Base-by-base conservation (phyloP, 1,284 basidiomycete genomes). In the Omphalotus olearius region DNA sequence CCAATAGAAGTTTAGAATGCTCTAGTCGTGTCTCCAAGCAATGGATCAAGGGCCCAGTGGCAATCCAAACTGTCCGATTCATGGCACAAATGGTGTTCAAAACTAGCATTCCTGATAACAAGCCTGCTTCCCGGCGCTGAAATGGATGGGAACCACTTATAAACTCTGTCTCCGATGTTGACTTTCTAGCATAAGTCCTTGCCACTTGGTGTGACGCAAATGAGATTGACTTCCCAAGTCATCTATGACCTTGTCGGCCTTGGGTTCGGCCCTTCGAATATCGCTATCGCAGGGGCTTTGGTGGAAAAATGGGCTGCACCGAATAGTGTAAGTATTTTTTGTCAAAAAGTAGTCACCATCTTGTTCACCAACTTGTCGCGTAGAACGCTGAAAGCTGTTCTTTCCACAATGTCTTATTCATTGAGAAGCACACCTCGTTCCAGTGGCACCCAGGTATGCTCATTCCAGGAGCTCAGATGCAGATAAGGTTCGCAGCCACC, bases 401-500 rank as follows among this genome's bases (percentile, higher is more conserved):
- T n/a, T 56, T 71, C 14, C 65, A 67, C 51, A 73, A 70, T 33
- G 64, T 69, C 14, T 66, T 77, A 45, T 82, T 82, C 63, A 67
- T 82, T 46, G 80, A 82, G 62, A 74, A 70, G 58, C 70, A 79
- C 46, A 58, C 65, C 4, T 64, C 66, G 45, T 79, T 80, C 58
- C 67, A 66, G 56, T 80, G 80, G 80, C 80, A 82, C 61, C 78
- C 80, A 47, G 76, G 75, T 28, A 79, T 82, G 78, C 70, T 82
- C 37, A 66, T 83, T 17, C 76, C 78, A 30, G 77, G 75, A 36
- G 72, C 75, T 33, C 70, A 68, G 35, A 83, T 83, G 80, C 80
- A 83, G 61, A 82, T 82, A 49, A 77, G 74, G 78, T 71, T 51
- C 50, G 66, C 57, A 23, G n/a, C 28, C 1, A 33, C 44, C 18